phyloP scores from a whole-genome alignment of 1,139 yeast genomes.

The Suhomyces panamericanus region DNA sequence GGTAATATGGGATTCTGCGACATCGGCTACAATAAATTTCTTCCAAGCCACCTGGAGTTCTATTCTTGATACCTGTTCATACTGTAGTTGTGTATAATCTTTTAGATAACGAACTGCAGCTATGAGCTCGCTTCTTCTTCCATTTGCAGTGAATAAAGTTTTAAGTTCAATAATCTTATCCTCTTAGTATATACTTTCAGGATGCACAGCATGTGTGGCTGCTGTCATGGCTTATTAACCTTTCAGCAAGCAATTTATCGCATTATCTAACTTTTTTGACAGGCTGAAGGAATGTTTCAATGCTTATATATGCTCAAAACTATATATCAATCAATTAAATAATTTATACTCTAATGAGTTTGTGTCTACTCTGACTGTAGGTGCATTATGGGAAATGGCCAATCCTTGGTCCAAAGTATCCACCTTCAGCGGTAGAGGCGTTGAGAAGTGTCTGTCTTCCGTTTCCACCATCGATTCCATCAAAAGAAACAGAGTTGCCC shows the following conservation, averaged over 20 bases:
- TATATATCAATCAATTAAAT: no score
- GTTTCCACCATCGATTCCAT: constrained; percentile 16
- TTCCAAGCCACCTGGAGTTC: neutral
- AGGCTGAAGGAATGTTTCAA: no score
- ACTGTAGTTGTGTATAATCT: neutral
- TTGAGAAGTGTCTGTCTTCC: constrained; percentile 11
- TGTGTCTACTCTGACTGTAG: no score
- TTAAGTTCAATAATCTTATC: no score
- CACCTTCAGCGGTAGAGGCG: constrained; percentile 17
- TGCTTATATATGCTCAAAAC: no score
- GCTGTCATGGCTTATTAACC: no score
- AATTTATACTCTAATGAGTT: no score
- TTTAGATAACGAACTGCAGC: neutral
- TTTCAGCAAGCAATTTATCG: no score
- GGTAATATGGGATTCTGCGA: neutral
- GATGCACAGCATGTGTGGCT: no score
- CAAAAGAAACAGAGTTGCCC: constrained; percentile 18
- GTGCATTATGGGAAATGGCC: constrained; percentile 13
- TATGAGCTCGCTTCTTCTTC: neutral
- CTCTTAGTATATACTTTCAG: no score
- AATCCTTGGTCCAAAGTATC: constrained; percentile 20
- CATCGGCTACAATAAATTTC: neutral
- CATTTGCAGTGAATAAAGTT: neutral
- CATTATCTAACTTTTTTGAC: no score
- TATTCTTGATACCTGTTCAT: neutral